Conservation (phyloP, 192 early-diverging fungal species). For the Coemansia sp. region DNA sequence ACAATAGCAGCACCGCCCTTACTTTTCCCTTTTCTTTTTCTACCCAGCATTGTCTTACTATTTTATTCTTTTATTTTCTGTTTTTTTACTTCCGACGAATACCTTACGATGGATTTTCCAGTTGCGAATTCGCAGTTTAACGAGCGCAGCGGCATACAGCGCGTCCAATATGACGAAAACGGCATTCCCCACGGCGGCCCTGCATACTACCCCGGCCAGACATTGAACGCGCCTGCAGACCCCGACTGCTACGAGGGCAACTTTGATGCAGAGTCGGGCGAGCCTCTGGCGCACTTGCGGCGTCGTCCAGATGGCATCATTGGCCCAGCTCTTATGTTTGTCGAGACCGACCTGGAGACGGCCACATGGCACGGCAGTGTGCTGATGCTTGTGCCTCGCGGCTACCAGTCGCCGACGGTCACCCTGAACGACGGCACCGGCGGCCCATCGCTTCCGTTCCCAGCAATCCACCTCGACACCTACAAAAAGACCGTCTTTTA, state of each 20-base stretch:
- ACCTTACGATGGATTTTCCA: constrained; percentile 44
- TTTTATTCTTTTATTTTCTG: background rate
- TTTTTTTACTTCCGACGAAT: background rate
- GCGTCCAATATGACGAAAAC: constrained; percentile 34
- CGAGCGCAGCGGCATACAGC: constrained; percentile 21
- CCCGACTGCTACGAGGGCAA: constrained; percentile 49
- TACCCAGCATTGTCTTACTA: constrained; percentile 5
- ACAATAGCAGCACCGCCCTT: background rate
- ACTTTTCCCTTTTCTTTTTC: constrained; percentile 9
- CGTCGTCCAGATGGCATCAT: constrained; percentile 45
- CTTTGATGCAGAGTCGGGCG: constrained; percentile 48
- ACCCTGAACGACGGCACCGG: constrained; percentile 39
- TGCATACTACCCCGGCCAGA: constrained; percentile 32
- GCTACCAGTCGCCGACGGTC: constrained; percentile 34
- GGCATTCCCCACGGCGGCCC: constrained; percentile 47
- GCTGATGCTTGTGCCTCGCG: constrained; percentile 48
- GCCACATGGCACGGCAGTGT: constrained; percentile 58
- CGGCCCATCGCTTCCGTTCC: constrained; percentile 23
- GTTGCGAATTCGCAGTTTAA: constrained; percentile 36
- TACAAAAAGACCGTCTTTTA: constrained; percentile 63
- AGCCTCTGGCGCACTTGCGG: constrained; percentile 43
- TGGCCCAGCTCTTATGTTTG: constrained; percentile 57
- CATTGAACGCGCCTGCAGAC: constrained; percentile 11
- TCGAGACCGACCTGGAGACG: constrained; percentile 53
- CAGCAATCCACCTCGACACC: constrained; percentile 52